Evolutionary conservation across 75 land plant species (phyloP).

Genomic region (Picea sitchensis): DNA sequence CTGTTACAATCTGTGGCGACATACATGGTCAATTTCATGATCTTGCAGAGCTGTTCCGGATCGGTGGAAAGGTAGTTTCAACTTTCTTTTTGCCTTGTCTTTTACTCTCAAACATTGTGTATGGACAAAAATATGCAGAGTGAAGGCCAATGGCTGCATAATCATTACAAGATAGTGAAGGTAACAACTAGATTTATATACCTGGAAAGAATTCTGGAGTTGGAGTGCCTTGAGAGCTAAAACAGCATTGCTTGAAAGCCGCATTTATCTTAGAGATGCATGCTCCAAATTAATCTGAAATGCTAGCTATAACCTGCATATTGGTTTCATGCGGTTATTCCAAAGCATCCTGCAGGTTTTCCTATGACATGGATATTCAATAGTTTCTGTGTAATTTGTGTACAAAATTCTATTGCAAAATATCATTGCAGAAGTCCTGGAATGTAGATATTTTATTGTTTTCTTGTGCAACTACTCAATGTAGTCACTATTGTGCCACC

Average conservation of each 20-base stretch:
- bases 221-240: not conserved
- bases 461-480: not conserved
- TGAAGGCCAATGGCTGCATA: not conserved
- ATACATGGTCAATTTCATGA: slow-evolving; percentile 99
- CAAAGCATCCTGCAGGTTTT: not conserved
- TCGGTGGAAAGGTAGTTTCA: slow-evolving; percentile 82
- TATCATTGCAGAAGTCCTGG: not conserved
- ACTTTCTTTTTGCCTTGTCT: not conserved
- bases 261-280: not conserved
- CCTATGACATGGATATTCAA: not conserved
- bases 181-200: not conserved
- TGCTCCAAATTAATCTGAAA: not conserved
- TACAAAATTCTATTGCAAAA: not conserved
- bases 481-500: not conserved
- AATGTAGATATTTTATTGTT: not conserved
- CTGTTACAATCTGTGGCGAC: slow-evolving; percentile 95
- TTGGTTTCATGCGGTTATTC: not conserved
- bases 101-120: not conserved
- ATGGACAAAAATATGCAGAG: not conserved
- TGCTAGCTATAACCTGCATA: no score
- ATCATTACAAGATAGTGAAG: not conserved
- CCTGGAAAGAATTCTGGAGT: not conserved
- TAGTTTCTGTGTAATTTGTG: no score
- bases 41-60: slow-evolving; percentile 91
- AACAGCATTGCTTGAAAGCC: not conserved